phyloP scores from a whole-genome alignment of 2,329 filamentous ascomycete species.

The Claviceps humidiphila region DNA sequence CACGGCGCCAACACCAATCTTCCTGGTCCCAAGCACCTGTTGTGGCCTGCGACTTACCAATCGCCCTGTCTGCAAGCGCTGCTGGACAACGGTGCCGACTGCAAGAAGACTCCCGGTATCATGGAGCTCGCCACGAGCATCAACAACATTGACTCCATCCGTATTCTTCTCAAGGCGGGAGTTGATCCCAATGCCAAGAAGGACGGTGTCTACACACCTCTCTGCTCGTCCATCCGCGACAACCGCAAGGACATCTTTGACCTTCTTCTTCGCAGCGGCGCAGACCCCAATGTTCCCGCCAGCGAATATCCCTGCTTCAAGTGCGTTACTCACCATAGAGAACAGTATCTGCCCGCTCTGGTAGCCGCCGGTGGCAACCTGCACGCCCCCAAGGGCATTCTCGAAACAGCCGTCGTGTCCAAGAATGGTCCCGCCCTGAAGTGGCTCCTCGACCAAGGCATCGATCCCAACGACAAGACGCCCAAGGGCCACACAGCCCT shows the following conservation, averaged over 20 bases:
- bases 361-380: slow-evolving; percentile 48
- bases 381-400: slow-evolving; percentile 46
- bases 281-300: slow-evolving; percentile 49
- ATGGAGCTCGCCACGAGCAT: slow-evolving; percentile 51
- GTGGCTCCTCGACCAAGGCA: slow-evolving; percentile 46
- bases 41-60: slow-evolving; percentile 52
- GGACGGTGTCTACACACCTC: slow-evolving; percentile 53
- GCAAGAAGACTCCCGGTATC: slow-evolving; percentile 45
- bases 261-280: slow-evolving; percentile 42
- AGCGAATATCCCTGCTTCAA: slow-evolving; percentile 56
- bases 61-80: slow-evolving; percentile 44
- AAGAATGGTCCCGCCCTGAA: slow-evolving; percentile 48
- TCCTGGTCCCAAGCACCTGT: slow-evolving; percentile 54
- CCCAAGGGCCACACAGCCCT: slow-evolving; percentile 46
- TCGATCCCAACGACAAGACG: slow-evolving; percentile 46
- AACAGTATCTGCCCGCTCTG: slow-evolving; percentile 46
- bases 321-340: slow-evolving; percentile 51
- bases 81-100: slow-evolving; percentile 44
- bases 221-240: slow-evolving; percentile 56
- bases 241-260: slow-evolving; percentile 48
- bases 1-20: slow-evolving; percentile 54
- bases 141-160: slow-evolving; percentile 50
- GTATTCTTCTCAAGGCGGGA: slow-evolving; percentile 41
- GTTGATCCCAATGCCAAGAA: slow-evolving; percentile 50
- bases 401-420: slow-evolving; percentile 48